phyloP scores from a whole-genome alignment of 345 rosid species.

The Salix arbutifolia region DNA sequence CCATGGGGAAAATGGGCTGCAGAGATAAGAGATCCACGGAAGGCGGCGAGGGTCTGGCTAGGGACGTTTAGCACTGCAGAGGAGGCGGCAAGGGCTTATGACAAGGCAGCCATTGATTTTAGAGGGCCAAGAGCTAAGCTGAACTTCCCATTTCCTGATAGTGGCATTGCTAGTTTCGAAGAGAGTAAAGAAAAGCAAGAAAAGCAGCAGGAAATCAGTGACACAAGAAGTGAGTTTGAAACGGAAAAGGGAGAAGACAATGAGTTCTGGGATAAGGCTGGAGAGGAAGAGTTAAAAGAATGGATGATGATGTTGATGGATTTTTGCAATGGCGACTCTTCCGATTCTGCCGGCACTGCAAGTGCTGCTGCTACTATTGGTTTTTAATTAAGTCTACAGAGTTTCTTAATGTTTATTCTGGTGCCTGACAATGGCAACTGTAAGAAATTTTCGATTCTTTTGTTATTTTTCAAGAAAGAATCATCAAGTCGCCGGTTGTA shows the following conservation, averaged over 20 bases:
- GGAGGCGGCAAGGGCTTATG: conserved; percentile 93
- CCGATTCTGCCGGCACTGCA: conserved; percentile 52
- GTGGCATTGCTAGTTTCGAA: not conserved
- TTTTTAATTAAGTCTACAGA: not conserved
- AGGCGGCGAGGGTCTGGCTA: conserved; percentile 83
- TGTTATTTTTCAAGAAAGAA: not conserved
- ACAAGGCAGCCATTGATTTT: conserved; percentile 58
- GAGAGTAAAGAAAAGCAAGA: conserved; percentile 17
- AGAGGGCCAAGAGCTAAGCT: conserved; percentile 48
- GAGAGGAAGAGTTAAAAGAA: conserved; percentile 41
- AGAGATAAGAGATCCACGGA: conserved; percentile 85
- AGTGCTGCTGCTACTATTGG: conserved; percentile 12
- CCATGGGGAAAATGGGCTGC: conserved; percentile 99
- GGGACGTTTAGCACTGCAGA: conserved; percentile 88
- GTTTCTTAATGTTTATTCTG: not conserved
- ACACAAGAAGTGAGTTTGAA: not conserved
- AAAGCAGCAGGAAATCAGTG: not conserved
- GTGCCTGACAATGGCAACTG: not conserved
- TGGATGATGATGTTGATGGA: conserved; percentile 68
- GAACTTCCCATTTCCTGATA: conserved; percentile 55
- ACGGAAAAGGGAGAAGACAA: conserved; percentile 8
- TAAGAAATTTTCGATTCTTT: not conserved
- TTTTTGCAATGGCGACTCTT: conserved; percentile 41
- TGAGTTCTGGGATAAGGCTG: conserved; percentile 28
- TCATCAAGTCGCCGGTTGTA: not conserved